Base-by-base conservation (phyloP, 1,284 basidiomycete species). In the Schizopora paradoxa region DNA sequence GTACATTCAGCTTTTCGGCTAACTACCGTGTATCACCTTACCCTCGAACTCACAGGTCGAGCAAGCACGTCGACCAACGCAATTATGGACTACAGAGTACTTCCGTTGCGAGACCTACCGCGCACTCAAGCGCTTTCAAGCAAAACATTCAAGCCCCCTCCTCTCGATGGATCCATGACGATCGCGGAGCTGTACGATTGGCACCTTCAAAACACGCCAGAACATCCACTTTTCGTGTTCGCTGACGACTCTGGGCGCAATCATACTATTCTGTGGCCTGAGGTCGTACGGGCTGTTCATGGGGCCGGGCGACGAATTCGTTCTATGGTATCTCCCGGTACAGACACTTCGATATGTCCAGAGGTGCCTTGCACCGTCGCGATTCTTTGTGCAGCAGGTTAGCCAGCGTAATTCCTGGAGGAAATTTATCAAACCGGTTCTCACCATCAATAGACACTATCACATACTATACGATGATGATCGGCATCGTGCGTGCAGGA, bases 151-250 rank as follows among this genome's bases (percentile, higher is more conserved):
- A 51, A 10, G 1, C 56, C 48, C 1, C 67, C 68, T 7, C 61
- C 64, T 0, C 49, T 68, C 21, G 64, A 68, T 48, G 63, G 61
- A 11, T 55, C 62, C 2, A 45, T 67, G 18, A 60, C 62, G 6
- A 26, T 70, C 8, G 60, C 64, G 0, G 62, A 70, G 41, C 49
- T 68, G 1, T 65, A 61, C 45, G 64, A 66, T 16, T 66, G 59
- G 55, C 64, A 71, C 33, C 52, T 55, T 4, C 37, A 54, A 25
- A 48, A 67, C 34, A 66, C 56, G 28, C 57, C 65, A 0, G 48
- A 63, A 2, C 65, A 67, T 45, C 62, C 62, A 2, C 46, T 67
- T 1, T 67, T 66, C 38, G 55, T 58, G 2, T 70, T 61, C 43
- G 39, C 51, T 0, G 57, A 58, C 14, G 59, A 54, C 2, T 54